Evolutionary conservation across 176 grass and related monocot genomes (phyloP).

Genomic region (Paspalum vaginatum): DNA sequence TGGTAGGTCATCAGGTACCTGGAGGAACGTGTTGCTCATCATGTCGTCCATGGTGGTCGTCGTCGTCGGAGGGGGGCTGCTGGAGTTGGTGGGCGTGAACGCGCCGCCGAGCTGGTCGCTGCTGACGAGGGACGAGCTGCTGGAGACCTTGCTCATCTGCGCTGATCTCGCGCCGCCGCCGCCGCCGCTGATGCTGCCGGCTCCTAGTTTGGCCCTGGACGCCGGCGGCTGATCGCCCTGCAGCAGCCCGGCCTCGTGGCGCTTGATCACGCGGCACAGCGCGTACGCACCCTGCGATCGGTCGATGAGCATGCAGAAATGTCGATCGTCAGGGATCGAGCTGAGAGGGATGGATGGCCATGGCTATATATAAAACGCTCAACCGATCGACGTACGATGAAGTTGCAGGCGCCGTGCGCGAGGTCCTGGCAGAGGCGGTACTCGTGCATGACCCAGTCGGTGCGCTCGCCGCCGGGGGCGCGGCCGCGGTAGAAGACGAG

Average conservation of each 20-base stretch:
- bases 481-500: constrained; percentile 92
- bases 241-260: constrained; percentile 55
- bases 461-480: constrained; percentile 93
- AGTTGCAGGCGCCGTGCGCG: constrained; percentile 73
- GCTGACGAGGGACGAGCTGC: constrained; percentile 50
- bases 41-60: too few species aligned
- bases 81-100: constrained; percentile 37
- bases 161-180: too few species aligned
- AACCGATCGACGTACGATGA: constrained; percentile 48
- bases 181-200: neutral
- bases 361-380: too few species aligned
- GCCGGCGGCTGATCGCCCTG: constrained; percentile 15
- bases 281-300: constrained; percentile 66
- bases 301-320: too few species aligned
- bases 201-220: constrained; percentile 33
- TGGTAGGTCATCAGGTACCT: too few species aligned
- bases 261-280: constrained; percentile 86
- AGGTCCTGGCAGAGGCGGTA: constrained; percentile 93
- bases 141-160: constrained; percentile 39
- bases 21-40: too few species aligned
- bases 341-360: too few species aligned
- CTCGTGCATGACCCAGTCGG: constrained; percentile 99
- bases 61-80: neutral
- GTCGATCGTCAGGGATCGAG: too few species aligned
- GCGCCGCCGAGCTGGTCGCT: constrained; percentile 54